phyloP scores from a whole-genome alignment of 805 yeast species.

The Deakozyma indianensis region DNA sequence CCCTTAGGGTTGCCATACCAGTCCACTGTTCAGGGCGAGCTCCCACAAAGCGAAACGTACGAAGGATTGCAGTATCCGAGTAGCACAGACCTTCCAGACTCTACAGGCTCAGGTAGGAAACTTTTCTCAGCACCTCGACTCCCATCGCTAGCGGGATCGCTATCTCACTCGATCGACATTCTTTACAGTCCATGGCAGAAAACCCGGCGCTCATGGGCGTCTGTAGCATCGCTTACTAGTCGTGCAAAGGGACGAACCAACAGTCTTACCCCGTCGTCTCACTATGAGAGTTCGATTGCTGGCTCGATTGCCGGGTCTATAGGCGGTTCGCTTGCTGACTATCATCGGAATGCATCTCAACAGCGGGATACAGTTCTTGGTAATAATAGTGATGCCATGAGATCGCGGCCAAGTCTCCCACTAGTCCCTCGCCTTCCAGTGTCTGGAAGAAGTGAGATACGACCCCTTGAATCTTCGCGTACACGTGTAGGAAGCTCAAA shows the following conservation, averaged over 20 bases:
- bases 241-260: too few species aligned
- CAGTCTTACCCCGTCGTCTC: too few species aligned
- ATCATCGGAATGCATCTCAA: background rate
- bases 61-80: too few species aligned
- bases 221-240: background rate
- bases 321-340: too few species aligned
- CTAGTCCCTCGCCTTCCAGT: background rate
- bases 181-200: background rate
- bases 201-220: background rate
- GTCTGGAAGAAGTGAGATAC: background rate
- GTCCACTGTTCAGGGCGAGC: background rate
- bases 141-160: background rate
- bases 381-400: background rate
- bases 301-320: too few species aligned
- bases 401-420: background rate
- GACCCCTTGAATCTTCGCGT: background rate
- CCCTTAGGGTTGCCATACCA: background rate
- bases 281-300: background rate
- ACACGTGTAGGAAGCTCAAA: background rate
- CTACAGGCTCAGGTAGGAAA: background rate
- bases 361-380: background rate
- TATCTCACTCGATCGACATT: background rate
- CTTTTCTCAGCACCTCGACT: background rate
- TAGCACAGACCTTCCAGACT: too few species aligned
- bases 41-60: background rate